Evolutionary conservation across 169 alveolate species (phyloP).

Genomic region (Plasmodium falciparum): DNA sequence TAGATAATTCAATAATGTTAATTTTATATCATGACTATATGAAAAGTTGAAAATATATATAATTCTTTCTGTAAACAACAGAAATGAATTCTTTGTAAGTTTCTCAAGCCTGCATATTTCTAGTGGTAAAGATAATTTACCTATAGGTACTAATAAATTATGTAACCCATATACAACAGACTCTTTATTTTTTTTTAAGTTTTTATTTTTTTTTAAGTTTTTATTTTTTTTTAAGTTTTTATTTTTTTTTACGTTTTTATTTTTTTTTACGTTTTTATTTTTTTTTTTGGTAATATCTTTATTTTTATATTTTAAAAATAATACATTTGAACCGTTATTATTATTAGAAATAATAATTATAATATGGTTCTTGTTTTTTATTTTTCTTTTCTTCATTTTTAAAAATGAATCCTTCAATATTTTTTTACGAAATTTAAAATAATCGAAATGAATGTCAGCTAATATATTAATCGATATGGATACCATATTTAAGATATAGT

Average conservation of each 20-base stretch:
- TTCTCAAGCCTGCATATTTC: constrained; percentile 29
- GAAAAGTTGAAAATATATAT: constrained; percentile 58
- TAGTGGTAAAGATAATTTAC: constrained; percentile 21
- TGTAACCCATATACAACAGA: not conserved
- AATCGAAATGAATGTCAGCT: constrained; percentile 28
- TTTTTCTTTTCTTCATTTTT: not conserved
- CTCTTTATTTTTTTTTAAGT: not conserved
- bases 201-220: not conserved
- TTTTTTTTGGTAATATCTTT: not conserved
- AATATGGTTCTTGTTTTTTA: not conserved
- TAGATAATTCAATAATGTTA: constrained; percentile 22
- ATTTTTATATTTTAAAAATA: not conserved
- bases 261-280: not conserved
- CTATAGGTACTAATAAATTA: constrained; percentile 40
- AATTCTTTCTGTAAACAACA: constrained; percentile 30
- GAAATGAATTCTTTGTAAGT: constrained; percentile 12
- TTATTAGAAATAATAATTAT: not conserved
- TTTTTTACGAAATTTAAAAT: constrained; percentile 10
- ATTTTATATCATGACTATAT: constrained; percentile 12
- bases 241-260: too few species aligned
- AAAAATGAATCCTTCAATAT: not conserved
- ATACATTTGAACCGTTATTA: not conserved
- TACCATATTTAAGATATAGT: not conserved
- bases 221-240: not conserved
- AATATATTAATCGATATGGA: constrained; percentile 21